Percentiles rank a stretch among this genome's conserved stretches.
phyloP scores from a whole-genome alignment of 228 moss, liverwort and hornwort species.

The Sphagnum fallax region DNA sequence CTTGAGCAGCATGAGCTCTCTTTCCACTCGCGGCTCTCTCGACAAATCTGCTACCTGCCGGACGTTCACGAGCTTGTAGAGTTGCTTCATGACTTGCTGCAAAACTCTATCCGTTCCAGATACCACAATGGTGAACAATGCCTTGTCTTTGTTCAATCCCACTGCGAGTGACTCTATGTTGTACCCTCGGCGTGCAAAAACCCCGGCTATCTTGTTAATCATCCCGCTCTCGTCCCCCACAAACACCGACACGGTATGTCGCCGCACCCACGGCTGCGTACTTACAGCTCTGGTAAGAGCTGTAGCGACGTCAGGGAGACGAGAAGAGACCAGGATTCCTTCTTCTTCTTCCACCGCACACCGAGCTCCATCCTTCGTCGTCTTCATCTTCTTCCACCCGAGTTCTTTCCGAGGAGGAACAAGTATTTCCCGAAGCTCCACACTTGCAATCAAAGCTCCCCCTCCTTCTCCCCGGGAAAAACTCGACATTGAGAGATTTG shows the following conservation, averaged over 20 bases:
- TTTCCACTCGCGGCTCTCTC: conserved; percentile 75
- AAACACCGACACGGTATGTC: conserved; percentile 91
- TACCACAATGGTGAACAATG: conserved; percentile 93
- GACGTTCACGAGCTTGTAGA: conserved; percentile 95
- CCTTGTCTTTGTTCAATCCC: conserved; percentile 95
- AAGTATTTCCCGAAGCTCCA: too few species aligned
- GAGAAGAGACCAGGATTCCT: conserved; percentile 22
- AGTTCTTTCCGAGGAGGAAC: too few species aligned
- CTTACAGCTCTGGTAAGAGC: conserved; percentile 35
- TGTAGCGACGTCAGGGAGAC: conserved; percentile 42
- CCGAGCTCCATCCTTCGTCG: conserved; percentile 2
- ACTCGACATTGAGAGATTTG: too few species aligned
- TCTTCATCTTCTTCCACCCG: too few species aligned
- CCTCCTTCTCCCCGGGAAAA: too few species aligned
- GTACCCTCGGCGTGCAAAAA: conserved; percentile 88
- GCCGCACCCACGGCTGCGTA: conserved; percentile 26
- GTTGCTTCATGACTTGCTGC: conserved; percentile 98
- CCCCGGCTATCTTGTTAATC: conserved; percentile 99
- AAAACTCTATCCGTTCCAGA: conserved; percentile 86
- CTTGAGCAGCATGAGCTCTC: conserved; percentile 94
- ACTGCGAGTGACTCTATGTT: conserved; percentile 98
- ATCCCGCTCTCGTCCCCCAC: conserved; percentile 99
- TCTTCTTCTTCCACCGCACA: conserved; percentile 33
- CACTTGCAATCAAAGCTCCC: too few species aligned
- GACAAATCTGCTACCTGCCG: conserved; percentile 90